Conservation (phyloP, 169 alveolate species). For the Miamiensis avidus region DNA sequence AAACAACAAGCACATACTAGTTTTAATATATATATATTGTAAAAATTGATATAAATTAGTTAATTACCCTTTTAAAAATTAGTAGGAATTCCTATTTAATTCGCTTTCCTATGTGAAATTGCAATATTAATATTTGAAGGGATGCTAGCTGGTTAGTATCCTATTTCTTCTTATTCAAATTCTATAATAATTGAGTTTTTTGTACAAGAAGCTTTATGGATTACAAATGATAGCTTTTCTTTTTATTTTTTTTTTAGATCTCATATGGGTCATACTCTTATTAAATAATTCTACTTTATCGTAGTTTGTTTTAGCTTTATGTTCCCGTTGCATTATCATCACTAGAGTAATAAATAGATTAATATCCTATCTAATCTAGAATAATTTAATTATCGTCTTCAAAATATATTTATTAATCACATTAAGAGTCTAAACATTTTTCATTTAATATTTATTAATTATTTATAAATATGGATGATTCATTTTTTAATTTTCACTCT, state of each 20-base stretch:
- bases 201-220: background rate
- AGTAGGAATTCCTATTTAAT: background rate
- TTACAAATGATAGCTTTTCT: background rate
- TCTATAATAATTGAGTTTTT: background rate
- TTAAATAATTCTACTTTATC: too few species aligned
- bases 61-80: too few species aligned
- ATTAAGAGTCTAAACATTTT: too few species aligned
- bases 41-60: too few species aligned
- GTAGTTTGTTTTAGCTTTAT: background rate
- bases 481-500: too few species aligned
- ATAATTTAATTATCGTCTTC: background rate
- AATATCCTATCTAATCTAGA: background rate
- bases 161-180: background rate
- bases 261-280: background rate
- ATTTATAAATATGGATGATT: too few species aligned
- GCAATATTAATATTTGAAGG: background rate
- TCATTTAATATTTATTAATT: too few species aligned
- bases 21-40: too few species aligned
- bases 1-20: background rate
- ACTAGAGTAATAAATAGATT: background rate
- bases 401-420: too few species aligned
- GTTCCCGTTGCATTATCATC: background rate
- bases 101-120: background rate
- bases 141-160: background rate
- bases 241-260: background rate